These are phyloP conservation scores for Spirogloea muscicola DNA, from an alignment of 139 green algal genomes.

Conservation along the genomic window DNA sequence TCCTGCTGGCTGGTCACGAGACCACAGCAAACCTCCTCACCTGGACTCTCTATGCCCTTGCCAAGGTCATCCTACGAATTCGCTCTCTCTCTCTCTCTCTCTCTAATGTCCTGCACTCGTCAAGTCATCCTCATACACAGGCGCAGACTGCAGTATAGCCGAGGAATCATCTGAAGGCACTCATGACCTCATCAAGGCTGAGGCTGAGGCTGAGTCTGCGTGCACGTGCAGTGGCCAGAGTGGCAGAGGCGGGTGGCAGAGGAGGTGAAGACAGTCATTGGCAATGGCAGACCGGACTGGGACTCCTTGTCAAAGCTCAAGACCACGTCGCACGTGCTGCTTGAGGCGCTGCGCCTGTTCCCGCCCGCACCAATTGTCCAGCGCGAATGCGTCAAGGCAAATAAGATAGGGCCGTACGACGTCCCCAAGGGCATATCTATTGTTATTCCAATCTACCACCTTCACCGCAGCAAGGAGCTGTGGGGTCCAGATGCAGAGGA, in stretches of 20 bases:
- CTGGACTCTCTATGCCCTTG: slow-evolving; percentile 81
- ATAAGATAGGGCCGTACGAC: slow-evolving; percentile 27
- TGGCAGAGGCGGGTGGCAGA: slow-evolving; percentile 57
- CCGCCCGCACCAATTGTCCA: slow-evolving; percentile 92
- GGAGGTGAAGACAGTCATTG: slow-evolving; percentile 66
- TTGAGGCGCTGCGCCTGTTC: slow-evolving; percentile 85
- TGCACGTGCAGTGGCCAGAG: slow-evolving; percentile 54
- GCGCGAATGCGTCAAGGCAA: slow-evolving; percentile 67
- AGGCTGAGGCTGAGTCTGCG: slow-evolving; percentile 38
- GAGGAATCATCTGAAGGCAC: too few relatives aligned
- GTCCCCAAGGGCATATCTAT: slow-evolving; percentile 88
- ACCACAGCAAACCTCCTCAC: slow-evolving; percentile 84
- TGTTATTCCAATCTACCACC: slow-evolving; percentile 82
- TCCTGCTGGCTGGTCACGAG: slow-evolving; percentile 73
- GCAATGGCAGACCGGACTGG: too few relatives aligned
- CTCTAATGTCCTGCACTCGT: too few relatives aligned
- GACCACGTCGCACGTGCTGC: slow-evolving; percentile 11
- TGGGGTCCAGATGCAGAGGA: slow-evolving; percentile 68
- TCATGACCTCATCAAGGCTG: too few relatives aligned
- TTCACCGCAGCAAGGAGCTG: slow-evolving; percentile 79
- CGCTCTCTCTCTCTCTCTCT: too few relatives aligned
- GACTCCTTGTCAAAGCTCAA: slow-evolving; percentile 83
- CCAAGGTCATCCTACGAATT: too few relatives aligned
- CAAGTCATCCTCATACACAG: too few relatives aligned
- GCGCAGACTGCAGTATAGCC: too few relatives aligned